Evolutionary conservation across 371 early-diverging fungal species (phyloP).

Genomic region (Massospora cicadina): DNA sequence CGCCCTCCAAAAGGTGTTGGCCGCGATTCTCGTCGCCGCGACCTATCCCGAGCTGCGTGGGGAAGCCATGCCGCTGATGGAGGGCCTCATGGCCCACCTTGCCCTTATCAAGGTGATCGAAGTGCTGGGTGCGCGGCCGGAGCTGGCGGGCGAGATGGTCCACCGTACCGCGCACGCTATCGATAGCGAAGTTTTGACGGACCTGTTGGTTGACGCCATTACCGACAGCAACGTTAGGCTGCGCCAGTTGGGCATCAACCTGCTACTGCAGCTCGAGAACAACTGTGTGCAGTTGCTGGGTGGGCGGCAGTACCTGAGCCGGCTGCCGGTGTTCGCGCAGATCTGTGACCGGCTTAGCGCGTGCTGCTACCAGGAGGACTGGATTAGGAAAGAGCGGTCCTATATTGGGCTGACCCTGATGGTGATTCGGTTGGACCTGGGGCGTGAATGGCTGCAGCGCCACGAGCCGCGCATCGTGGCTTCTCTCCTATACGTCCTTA

Average conservation of each 20-base stretch:
- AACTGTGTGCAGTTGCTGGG: not conserved
- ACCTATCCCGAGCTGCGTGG: constrained; percentile 36
- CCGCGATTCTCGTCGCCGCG: constrained; percentile 45
- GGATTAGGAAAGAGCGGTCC: constrained; percentile 73
- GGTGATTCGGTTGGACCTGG: constrained; percentile 62
- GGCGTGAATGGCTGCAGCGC: constrained; percentile 73
- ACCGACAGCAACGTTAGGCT: constrained; percentile 42
- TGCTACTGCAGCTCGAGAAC: not conserved
- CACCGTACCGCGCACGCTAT: constrained; percentile 8
- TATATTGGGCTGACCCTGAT: constrained; percentile 74
- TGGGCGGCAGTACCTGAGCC: not conserved
- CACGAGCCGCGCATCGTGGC: constrained; percentile 86
- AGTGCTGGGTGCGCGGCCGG: constrained; percentile 33
- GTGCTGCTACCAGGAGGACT: constrained; percentile 69
- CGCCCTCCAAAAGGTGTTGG: constrained; percentile 36
- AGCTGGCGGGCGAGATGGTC: constrained; percentile 4
- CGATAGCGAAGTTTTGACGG: constrained; percentile 46
- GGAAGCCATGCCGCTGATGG: constrained; percentile 45
- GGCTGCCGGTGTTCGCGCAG: constrained; percentile 39
- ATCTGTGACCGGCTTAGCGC: constrained; percentile 64
- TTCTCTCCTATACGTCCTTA: constrained; percentile 79
- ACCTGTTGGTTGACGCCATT: constrained; percentile 60
- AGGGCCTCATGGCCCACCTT: constrained; percentile 52
- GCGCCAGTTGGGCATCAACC: constrained; percentile 23
- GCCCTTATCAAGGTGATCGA: constrained; percentile 51